Evolutionary conservation across 495 filamentous ascomycete species (phyloP).

Genomic region (Trichoderma erinaceum): DNA sequence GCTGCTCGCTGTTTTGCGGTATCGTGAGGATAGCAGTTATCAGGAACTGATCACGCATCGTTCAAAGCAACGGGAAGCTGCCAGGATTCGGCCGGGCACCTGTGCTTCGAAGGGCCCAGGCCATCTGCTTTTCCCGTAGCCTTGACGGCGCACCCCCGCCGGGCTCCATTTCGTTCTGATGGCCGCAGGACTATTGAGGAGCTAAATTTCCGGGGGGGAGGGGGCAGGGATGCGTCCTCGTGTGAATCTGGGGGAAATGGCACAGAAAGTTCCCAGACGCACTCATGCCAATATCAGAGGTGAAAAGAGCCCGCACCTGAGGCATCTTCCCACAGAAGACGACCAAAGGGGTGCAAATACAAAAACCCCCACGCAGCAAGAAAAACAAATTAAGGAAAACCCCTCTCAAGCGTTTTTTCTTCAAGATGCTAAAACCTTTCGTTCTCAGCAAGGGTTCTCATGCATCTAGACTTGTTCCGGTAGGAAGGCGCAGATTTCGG

Average conservation of each 20-base stretch:
- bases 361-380: neutral
- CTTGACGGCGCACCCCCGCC: neutral
- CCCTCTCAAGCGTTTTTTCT: neutral
- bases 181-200: constrained; percentile 8
- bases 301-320: neutral
- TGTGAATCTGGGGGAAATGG: neutral
- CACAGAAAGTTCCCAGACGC: neutral
- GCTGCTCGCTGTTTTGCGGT: neutral
- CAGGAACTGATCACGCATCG: neutral
- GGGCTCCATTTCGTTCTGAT: constrained; percentile 10
- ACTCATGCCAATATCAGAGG: neutral
- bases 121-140: neutral
- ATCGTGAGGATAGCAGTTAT: neutral
- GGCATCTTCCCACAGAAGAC: neutral
- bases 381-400: neutral
- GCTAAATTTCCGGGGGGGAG: constrained; percentile 13
- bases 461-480: constrained; percentile 11
- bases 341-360: neutral
- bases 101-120: constrained; percentile 6
- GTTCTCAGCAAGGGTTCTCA: neutral
- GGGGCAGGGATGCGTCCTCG: neutral
- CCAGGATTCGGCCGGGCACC: neutral
- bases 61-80: neutral
- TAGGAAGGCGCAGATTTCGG: constrained; percentile 12
- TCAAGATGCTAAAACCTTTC: neutral